Percentiles rank a stretch among this genome's conserved stretches.
phyloP scores from a whole-genome alignment of 2,329 filamentous ascomycete species.

The Claviceps sp. region DNA sequence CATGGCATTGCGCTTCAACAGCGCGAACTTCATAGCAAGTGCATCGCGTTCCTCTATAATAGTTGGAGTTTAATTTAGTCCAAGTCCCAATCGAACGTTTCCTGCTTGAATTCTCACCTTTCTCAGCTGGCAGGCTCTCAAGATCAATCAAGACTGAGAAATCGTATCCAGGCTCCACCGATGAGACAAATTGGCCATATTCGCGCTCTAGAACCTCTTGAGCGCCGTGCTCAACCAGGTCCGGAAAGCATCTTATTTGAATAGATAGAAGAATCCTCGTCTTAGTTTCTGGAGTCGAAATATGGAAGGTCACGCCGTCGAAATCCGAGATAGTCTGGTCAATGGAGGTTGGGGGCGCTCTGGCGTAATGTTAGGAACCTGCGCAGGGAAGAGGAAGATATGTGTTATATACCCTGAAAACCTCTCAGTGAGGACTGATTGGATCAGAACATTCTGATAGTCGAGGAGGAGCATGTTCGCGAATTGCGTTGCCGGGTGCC shows the following conservation, averaged over 20 bases:
- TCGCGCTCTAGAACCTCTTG: conserved; percentile 84
- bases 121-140: conserved; percentile 68
- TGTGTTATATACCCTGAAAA: conserved; percentile 57
- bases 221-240: conserved; percentile 86
- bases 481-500: conserved; percentile 8
- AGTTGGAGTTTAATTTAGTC: background rate
- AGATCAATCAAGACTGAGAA: conserved; percentile 88
- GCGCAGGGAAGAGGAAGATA: background rate
- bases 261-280: conserved; percentile 90
- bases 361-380: conserved; percentile 31
- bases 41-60: conserved; percentile 65
- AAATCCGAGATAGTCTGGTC: conserved; percentile 99
- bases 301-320: conserved; percentile 96
- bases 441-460: conserved; percentile 96
- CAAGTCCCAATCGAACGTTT: background rate
- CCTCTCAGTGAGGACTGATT: conserved; percentile 87
- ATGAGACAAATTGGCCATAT: conserved; percentile 83
- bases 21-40: conserved; percentile 71
- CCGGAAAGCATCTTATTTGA: conserved; percentile 85
- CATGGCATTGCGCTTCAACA: conserved; percentile 97
- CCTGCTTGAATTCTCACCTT: conserved; percentile 36
- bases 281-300: conserved; percentile 90
- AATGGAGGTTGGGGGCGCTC: conserved; percentile 74
- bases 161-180: conserved; percentile 83
- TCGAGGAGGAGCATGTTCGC: conserved; percentile 79